A percentile compares a stretch with the other conserved stretches of the same genome.
phyloP scores from a whole-genome alignment of 2,329 filamentous ascomycete species.

The Cordyceps militaris region DNA sequence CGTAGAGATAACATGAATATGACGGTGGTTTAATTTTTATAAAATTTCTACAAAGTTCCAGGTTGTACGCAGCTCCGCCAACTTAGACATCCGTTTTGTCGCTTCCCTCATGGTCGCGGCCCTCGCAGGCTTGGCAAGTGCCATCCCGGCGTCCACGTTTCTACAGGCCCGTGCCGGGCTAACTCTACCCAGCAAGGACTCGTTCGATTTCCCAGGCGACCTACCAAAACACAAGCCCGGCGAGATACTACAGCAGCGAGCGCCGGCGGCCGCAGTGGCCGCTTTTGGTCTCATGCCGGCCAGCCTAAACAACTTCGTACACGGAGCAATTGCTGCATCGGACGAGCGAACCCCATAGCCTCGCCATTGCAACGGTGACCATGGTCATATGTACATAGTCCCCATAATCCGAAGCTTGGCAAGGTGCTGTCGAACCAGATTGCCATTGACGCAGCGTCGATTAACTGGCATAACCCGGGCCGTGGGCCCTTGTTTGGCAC shows the following conservation, averaged over 20 bases:
- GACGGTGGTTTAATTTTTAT: not conserved
- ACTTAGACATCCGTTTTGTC: not conserved
- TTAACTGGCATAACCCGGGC: constrained; percentile 23
- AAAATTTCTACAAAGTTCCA: not conserved
- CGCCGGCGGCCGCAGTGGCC: constrained; percentile 13
- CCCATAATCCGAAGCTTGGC: constrained; percentile 18
- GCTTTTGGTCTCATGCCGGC: constrained; percentile 16
- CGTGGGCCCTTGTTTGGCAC: constrained; percentile 29
- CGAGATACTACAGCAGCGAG: constrained; percentile 14
- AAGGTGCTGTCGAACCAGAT: constrained; percentile 36
- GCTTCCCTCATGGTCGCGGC: not conserved
- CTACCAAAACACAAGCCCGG: constrained; percentile 6
- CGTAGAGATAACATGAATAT: not conserved
- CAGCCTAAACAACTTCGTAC: constrained; percentile 16
- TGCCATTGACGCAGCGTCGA: constrained; percentile 31
- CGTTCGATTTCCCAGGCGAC: constrained; percentile 15
- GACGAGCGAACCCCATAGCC: constrained; percentile 29
- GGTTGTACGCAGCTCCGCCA: not conserved
- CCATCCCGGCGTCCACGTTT: not conserved
- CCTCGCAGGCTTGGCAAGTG: not conserved
- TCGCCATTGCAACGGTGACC: constrained; percentile 30
- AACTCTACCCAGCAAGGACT: constrained; percentile 23
- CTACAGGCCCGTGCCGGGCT: not conserved
- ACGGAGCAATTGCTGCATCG: constrained; percentile 32
- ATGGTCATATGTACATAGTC: constrained; percentile 24